phyloP scores from a whole-genome alignment of 139 green algal genomes.

The Tetradesmus obliquus region DNA sequence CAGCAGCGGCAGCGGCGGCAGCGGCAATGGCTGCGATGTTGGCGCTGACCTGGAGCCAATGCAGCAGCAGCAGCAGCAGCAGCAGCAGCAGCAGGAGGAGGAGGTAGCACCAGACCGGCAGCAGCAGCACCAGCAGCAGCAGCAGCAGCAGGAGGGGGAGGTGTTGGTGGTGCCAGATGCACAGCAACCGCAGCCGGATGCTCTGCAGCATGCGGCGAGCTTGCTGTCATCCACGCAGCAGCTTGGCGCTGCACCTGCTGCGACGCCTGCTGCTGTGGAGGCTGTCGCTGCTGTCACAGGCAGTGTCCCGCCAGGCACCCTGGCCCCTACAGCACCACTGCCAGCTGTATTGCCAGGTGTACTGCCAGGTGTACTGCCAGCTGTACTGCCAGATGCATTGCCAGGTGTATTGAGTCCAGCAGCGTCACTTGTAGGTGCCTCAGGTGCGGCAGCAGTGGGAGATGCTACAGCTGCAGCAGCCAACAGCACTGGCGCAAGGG shows the following conservation, averaged over 20 bases:
- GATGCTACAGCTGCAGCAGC: background rate
- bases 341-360: no score
- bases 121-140: background rate
- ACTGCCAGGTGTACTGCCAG: background rate
- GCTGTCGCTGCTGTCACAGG: background rate
- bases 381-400: background rate
- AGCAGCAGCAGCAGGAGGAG: background rate
- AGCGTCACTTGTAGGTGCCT: background rate
- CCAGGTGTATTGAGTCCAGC: background rate
- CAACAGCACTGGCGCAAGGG: background rate
- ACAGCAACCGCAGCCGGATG: constrained; percentile 5
- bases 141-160: background rate
- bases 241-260: background rate
- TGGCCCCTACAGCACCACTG: background rate
- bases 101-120: background rate
- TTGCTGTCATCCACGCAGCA: background rate
- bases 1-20: background rate
- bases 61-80: background rate
- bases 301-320: background rate
- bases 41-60: background rate
- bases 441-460: background rate
- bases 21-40: background rate
- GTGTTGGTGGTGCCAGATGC: background rate
- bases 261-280: background rate
- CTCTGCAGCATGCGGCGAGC: background rate